Conservation (phyloP, 179 eudicot species). For the Beta corolliflora region DNA sequence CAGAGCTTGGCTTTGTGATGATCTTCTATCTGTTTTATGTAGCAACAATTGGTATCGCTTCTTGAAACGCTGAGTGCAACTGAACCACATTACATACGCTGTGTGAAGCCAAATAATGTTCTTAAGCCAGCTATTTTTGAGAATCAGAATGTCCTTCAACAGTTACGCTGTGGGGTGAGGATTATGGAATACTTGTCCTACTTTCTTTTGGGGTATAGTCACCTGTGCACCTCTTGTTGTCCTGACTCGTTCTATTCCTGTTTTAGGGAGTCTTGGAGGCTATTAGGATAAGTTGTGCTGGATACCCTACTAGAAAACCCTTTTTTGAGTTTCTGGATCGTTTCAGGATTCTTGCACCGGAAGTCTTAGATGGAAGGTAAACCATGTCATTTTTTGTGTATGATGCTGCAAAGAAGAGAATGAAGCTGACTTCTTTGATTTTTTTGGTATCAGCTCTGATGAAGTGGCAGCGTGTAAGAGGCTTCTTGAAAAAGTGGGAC, state of each 20-base stretch:
- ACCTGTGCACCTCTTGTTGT: background rate
- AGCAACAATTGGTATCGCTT: constrained; percentile 91
- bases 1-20: constrained; percentile 10
- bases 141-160: constrained; percentile 86
- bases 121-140: constrained; percentile 93
- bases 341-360: constrained; percentile 92
- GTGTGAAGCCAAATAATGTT: constrained; percentile 98
- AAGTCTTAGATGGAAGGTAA: constrained; percentile 86
- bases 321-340: constrained; percentile 86
- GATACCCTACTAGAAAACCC: constrained; percentile 90
- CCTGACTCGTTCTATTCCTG: background rate
- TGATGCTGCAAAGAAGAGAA: constrained; percentile 4
- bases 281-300: constrained; percentile 94
- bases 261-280: constrained; percentile 97
- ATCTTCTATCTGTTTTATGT: constrained; percentile 31
- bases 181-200: constrained; percentile 29
- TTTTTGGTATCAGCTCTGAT: constrained; percentile 57
- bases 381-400: constrained; percentile 13
- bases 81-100: constrained; percentile 92
- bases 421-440: constrained; percentile 18
- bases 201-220: background rate
- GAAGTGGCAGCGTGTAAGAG: constrained; percentile 79
- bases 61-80: constrained; percentile 89
- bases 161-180: constrained; percentile 96
- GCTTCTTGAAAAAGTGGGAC: constrained; percentile 81